Evolutionary conservation across 805 yeast genomes (phyloP).

Genomic region (Phaffomyces thermotolerans): DNA sequence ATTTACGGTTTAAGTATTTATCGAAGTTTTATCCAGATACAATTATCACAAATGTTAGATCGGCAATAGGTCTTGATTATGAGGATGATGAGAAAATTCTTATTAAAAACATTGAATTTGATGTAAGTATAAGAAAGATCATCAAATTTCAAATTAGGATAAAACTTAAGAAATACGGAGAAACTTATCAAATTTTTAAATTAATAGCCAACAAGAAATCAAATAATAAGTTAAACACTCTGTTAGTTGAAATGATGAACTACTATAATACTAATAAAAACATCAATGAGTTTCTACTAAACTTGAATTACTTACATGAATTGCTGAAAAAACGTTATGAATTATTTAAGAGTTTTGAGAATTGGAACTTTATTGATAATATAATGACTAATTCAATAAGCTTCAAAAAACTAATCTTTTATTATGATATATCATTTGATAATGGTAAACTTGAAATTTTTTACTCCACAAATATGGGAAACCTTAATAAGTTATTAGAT

Average conservation of each 20-base stretch:
- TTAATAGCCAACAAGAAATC: constrained; percentile 12
- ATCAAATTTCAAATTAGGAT: constrained; percentile 14
- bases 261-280: constrained; percentile 11
- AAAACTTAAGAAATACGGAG: constrained; percentile 8
- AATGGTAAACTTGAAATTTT: constrained; percentile 1
- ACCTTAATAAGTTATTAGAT: background rate
- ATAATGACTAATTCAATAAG: constrained; percentile 1
- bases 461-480: constrained; percentile 1
- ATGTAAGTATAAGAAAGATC: constrained; percentile 5
- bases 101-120: constrained; percentile 17
- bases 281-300: constrained; percentile 16
- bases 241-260: constrained; percentile 6
- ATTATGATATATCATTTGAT: constrained; percentile 5
- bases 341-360: background rate
- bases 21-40: constrained; percentile 20
- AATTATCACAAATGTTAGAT: constrained; percentile 6
- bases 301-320: constrained; percentile 15
- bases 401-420: background rate
- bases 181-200: constrained; percentile 10
- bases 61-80: constrained; percentile 14
- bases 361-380: background rate
- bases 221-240: constrained; percentile 18
- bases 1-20: constrained; percentile 15
- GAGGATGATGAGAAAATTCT: constrained; percentile 6
- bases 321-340: constrained; percentile 9